Base-by-base conservation (phyloP, 257 asterid species). In the Plantago major region DNA sequence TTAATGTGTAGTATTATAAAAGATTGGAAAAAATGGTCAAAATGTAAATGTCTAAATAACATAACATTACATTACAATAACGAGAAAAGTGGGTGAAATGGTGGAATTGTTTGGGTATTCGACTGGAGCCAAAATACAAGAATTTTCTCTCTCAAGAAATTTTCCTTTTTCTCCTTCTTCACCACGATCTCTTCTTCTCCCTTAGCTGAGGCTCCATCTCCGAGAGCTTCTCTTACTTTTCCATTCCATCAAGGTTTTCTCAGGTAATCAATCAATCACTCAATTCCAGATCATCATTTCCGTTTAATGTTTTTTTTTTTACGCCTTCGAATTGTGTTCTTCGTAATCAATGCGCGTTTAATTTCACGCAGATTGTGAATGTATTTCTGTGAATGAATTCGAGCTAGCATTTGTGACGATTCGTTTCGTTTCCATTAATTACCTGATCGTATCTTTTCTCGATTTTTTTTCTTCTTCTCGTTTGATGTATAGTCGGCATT, bases 201-300 rank as follows among this genome's bases (percentile, higher is more conserved):
- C 80, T 60, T 61, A 71, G 79, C 83, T 80, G 85, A 76, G 53
- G 58, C 78, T 71, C 69, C 69, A 77, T 72, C 76, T 73, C 65
- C 58, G 79, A n/a, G n/a, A n/a, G n/a, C 67, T 61, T 58, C 47
- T 60, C 40, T 71, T 65, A 55, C 71, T 66, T 79, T 75, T 59
- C 58, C 73, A 17, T 63, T 15, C 52, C 28, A 16, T 62, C 70
- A 22, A 65, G 53, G 51, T 59, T 47, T 73, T 60, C 68, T 47
- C 76, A 74, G 87, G 91, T 81, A 69, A 22, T 22, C 26, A 55
- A 11, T 11, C 1, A 13, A 50, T 37, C 18, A 37, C 11, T 62
- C 54, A n/a, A 19, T 22, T 10, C 0, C 2, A 55, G 42, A 6
- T 15, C 44, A 30, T 55, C 60, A 33, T 28, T 37, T 28, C n/a